Conservation (phyloP, 2,329 filamentous ascomycete genomes). For the Hypoxylon sp. region DNA sequence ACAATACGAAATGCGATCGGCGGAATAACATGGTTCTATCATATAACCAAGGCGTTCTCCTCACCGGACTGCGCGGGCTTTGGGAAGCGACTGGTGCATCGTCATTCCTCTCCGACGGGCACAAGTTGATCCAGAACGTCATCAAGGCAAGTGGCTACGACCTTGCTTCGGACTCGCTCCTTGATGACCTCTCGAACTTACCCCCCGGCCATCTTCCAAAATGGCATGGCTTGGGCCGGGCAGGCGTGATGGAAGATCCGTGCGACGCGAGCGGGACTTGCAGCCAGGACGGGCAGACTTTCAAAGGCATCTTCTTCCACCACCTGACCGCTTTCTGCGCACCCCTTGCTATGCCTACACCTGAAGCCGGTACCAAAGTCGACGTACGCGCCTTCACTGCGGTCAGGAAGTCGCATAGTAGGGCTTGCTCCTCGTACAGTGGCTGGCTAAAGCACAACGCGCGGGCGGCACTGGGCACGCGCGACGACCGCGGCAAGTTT, state of each 20-base stretch:
- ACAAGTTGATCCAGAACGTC: constrained; percentile 79
- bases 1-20: constrained; percentile 80
- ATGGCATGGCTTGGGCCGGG: constrained; percentile 83
- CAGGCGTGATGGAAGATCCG: constrained; percentile 84
- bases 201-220: constrained; percentile 58
- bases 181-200: constrained; percentile 56
- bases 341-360: constrained; percentile 63
- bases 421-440: constrained; percentile 74
- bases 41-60: constrained; percentile 93
- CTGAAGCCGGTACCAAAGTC: constrained; percentile 47
- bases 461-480: constrained; percentile 77
- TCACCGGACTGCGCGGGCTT: constrained; percentile 83
- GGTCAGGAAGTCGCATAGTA: constrained; percentile 62
- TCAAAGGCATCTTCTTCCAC: constrained; percentile 96
- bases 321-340: constrained; percentile 85
- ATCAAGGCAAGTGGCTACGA: constrained; percentile 84
- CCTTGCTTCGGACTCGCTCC: constrained; percentile 57
- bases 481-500: constrained; percentile 76
- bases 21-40: constrained; percentile 93
- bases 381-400: constrained; percentile 50
- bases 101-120: constrained; percentile 81
- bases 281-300: constrained; percentile 87
- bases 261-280: constrained; percentile 83
- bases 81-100: constrained; percentile 82
- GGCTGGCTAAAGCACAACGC: constrained; percentile 86